Evolutionary conservation across 345 rosid genomes (phyloP).

Genomic region (Odontarrhena argentea): DNA sequence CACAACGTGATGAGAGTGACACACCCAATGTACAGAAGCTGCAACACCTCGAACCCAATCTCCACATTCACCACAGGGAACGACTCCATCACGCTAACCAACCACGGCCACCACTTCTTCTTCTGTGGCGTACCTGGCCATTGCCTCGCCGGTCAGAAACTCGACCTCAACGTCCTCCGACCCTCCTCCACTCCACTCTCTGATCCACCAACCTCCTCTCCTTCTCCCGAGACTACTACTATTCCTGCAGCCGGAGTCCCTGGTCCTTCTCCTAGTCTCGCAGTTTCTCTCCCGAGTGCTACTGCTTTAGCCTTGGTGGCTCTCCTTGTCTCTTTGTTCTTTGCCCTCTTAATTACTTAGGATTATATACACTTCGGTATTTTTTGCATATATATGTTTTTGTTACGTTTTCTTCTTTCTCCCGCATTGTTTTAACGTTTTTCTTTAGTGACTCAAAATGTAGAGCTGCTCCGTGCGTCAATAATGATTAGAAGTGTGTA

Average conservation of each 20-base stretch:
- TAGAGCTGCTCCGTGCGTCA: conserved; percentile 1
- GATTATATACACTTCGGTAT: conserved; percentile 8
- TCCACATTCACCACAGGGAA: conserved; percentile 85
- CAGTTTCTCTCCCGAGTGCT: conserved; percentile 28
- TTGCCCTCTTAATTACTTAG: conserved; percentile 27
- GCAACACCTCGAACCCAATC: conserved; percentile 81
- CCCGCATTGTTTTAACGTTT: neutral
- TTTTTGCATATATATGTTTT: conserved; percentile 18
- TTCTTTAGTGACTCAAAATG: conserved; percentile 3
- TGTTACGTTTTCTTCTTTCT: conserved; percentile 13
- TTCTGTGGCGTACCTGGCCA: conserved; percentile 95
- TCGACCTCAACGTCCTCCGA: conserved; percentile 74
- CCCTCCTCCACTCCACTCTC: conserved; percentile 50
- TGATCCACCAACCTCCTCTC: conserved; percentile 41
- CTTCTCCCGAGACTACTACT: conserved; percentile 37
- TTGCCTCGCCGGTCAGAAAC: conserved; percentile 85
- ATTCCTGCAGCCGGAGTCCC: conserved; percentile 53
- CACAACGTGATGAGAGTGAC: conserved; percentile 93
- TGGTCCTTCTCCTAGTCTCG: conserved; percentile 52
- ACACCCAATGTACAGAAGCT: conserved; percentile 70
- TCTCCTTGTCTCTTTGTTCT: conserved; percentile 18
- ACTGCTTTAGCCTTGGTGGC: neutral
- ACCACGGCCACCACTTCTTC: conserved; percentile 83
- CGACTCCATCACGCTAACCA: conserved; percentile 73
- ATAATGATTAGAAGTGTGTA: conserved; percentile 13